Percentiles rank a stretch among this genome's conserved stretches.
Conservation (phyloP, 2,329 filamentous ascomycete genomes). For the Meredithiella fracta region DNA sequence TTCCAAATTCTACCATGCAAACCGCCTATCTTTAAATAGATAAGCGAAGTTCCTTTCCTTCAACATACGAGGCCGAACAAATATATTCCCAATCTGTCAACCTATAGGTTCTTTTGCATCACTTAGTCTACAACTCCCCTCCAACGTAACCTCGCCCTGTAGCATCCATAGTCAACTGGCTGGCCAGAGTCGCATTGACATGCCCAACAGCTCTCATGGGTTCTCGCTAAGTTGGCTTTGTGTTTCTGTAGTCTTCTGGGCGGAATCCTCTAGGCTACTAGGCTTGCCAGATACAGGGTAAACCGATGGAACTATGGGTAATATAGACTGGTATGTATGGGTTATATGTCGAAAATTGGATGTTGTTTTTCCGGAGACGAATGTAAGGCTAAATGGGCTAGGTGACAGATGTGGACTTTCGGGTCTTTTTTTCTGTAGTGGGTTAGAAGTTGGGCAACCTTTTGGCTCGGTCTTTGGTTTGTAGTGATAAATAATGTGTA, state of each 20-base stretch:
- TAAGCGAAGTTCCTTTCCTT: not conserved
- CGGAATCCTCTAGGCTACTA: not conserved
- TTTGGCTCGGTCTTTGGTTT: too few relatives aligned
- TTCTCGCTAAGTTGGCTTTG: not conserved
- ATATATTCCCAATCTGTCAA: not conserved
- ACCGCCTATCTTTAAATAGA: not conserved
- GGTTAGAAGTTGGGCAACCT: too few relatives aligned
- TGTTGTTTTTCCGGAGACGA: not conserved
- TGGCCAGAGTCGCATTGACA: not conserved
- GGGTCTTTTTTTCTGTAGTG: too few relatives aligned
- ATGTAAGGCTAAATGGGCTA: not conserved
- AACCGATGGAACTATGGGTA: not conserved
- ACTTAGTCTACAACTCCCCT: not conserved
- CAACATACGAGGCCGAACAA: not conserved
- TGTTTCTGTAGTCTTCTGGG: not conserved
- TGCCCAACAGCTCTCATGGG: not conserved
- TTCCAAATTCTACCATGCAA: not conserved
- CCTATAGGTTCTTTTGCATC: not conserved
- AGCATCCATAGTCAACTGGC: not conserved
- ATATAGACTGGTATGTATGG: not conserved
- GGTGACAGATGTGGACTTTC: not conserved
- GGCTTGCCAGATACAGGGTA: not conserved
- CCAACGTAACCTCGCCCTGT: not conserved
- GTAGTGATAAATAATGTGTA: too few relatives aligned
- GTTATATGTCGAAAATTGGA: not conserved